These are phyloP conservation scores for Fagopyrum homotropicum DNA, from an alignment of 148 eudicot genomes.

Conservation along the genomic window DNA sequence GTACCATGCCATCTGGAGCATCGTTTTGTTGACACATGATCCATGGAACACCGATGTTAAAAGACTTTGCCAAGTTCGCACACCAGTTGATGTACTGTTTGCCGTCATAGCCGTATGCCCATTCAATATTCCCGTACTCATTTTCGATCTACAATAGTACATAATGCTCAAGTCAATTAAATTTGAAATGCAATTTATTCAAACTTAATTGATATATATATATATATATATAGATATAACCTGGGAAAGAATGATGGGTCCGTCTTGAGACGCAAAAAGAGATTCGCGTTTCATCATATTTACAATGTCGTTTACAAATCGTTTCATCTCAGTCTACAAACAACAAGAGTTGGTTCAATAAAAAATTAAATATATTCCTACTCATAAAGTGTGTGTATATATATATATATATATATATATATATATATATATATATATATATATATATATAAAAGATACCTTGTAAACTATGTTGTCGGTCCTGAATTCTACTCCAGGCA, in stretches of 20 bases:
- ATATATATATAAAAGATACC: conserved; percentile 16
- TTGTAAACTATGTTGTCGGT: conserved; percentile 31
- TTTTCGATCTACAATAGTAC: conserved; percentile 36
- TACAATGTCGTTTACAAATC: conserved; percentile 36
- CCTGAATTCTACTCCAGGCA: conserved; percentile 30
- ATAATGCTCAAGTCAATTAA: background rate
- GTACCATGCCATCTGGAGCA: conserved; percentile 41
- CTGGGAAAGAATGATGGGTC: conserved; percentile 59
- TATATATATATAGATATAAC: conserved; percentile 15
- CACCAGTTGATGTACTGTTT: conserved; percentile 43
- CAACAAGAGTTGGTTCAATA: background rate
- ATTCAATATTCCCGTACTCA: conserved; percentile 40
- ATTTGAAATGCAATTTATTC: background rate
- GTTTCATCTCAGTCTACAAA: conserved; percentile 50
- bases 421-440: no score
- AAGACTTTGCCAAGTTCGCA: conserved; percentile 34
- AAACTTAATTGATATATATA: no score
- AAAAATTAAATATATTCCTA: background rate
- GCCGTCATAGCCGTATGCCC: conserved; percentile 32
- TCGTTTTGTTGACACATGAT: conserved; percentile 47
- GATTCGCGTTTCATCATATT: conserved; percentile 36
- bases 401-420: background rate
- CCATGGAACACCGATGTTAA: conserved; percentile 42
- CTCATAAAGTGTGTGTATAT: background rate
- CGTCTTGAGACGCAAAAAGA: conserved; percentile 55